These are phyloP conservation scores for Obelidium mucronatum DNA, from an alignment of 192 early-diverging fungal genomes.

Conservation along the genomic window DNA sequence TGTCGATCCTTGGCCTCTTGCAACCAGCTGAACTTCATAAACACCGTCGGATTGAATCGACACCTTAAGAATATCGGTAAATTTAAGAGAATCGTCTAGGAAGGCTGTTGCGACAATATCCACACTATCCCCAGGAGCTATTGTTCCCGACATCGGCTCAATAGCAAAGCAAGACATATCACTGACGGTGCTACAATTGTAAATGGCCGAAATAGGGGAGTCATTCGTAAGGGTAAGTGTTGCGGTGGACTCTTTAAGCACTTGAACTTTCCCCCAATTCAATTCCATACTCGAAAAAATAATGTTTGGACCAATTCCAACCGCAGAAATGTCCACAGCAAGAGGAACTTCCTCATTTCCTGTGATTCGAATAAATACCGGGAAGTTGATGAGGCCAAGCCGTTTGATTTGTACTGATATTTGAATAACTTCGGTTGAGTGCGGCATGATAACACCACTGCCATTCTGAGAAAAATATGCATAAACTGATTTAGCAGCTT, in stretches of 20 bases:
- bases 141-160: slow-evolving; percentile 42
- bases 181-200: slow-evolving; percentile 50
- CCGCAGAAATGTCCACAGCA: slow-evolving; percentile 51
- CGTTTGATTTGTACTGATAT: slow-evolving; percentile 56
- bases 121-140: slow-evolving; percentile 41
- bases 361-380: slow-evolving; percentile 54
- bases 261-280: slow-evolving; percentile 66
- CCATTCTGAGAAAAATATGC: slow-evolving; percentile 49
- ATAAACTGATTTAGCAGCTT: slow-evolving; percentile 51
- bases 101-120: slow-evolving; percentile 54
- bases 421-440: slow-evolving; percentile 42
- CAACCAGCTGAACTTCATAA: slow-evolving; percentile 61
- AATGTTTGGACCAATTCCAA: slow-evolving; percentile 64
- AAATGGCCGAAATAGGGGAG: slow-evolving; percentile 60
- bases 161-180: slow-evolving; percentile 57
- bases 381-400: slow-evolving; percentile 57
- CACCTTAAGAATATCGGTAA: slow-evolving; percentile 65
- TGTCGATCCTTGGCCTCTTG: slow-evolving; percentile 61
- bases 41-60: slow-evolving; percentile 43
- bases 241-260: slow-evolving; percentile 41
- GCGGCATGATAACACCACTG: slow-evolving; percentile 57
- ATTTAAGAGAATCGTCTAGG: slow-evolving; percentile 64
- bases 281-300: slow-evolving; percentile 54
- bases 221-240: slow-evolving; percentile 53
- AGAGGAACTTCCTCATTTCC: slow-evolving; percentile 53